Conservation (phyloP, 1,284 basidiomycete species). For the Pascua sp. region DNA sequence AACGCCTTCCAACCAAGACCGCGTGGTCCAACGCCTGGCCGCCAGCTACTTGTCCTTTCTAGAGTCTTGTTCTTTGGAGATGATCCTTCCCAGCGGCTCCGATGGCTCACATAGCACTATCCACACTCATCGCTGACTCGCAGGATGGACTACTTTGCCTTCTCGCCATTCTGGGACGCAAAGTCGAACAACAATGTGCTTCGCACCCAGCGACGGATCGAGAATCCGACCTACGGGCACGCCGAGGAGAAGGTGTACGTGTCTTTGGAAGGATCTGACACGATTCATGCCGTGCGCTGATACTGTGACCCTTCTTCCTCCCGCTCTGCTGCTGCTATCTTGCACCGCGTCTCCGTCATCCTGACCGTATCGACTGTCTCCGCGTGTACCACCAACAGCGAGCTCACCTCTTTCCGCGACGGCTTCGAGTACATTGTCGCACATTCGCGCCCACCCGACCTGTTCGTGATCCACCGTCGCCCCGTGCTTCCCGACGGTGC, state of each 20-base stretch:
- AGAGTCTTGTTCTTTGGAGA: too few relatives aligned
- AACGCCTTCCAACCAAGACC: too few relatives aligned
- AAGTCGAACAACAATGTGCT: constrained; percentile 43
- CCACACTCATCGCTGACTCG: constrained; percentile 1
- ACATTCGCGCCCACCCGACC: constrained; percentile 37
- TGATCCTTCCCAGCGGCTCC: neutral
- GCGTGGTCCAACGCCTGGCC: too few relatives aligned
- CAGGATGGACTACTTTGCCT: constrained; percentile 47
- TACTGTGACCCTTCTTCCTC: too few relatives aligned
- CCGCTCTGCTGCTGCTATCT: too few relatives aligned
- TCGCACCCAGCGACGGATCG: constrained; percentile 36
- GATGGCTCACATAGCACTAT: too few relatives aligned
- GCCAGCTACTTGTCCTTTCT: too few relatives aligned
- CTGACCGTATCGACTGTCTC: too few relatives aligned
- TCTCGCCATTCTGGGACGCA: constrained; percentile 44
- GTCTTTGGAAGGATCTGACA: too few relatives aligned
- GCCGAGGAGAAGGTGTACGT: constrained; percentile 43
- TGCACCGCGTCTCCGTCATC: too few relatives aligned
- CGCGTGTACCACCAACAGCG: constrained; percentile 16
- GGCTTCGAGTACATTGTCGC: constrained; percentile 46
- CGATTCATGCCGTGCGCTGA: neutral
- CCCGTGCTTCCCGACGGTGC: constrained; percentile 28
- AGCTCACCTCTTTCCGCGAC: constrained; percentile 30
- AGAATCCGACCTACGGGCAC: constrained; percentile 38
- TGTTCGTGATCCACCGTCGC: constrained; percentile 42